A percentile compares a stretch with the other conserved stretches of the same genome.
Conservation (phyloP, 257 asterid genomes). For the Perilla frutescens region DNA sequence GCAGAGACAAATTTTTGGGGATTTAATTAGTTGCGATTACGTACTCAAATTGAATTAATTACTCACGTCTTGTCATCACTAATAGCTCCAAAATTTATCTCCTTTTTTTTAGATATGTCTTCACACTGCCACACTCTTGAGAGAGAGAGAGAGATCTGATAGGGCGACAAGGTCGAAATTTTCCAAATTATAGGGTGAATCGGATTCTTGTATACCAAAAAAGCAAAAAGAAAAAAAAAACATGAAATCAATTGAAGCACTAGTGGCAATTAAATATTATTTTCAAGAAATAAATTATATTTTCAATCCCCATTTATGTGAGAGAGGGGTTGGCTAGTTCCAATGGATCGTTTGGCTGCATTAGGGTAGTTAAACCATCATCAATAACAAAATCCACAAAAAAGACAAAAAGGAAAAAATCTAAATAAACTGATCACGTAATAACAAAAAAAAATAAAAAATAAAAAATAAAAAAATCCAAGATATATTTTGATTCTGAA, state of each 20-base stretch:
- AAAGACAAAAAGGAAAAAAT: not conserved
- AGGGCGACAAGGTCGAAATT: too few relatives aligned
- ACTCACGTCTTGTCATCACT: conserved; percentile 30
- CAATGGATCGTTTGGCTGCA: conserved; percentile 20
- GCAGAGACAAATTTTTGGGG: conserved; percentile 6
- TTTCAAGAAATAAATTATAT: not conserved
- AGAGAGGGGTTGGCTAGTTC: not conserved
- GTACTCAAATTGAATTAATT: conserved; percentile 40
- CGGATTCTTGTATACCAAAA: not conserved
- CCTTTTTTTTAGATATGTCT: conserved; percentile 35
- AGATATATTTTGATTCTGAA: too few relatives aligned
- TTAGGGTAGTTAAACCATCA: conserved; percentile 30
- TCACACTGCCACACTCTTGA: conserved; percentile 29
- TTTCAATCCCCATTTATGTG: not conserved
- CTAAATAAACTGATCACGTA: not conserved
- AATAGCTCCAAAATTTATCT: conserved; percentile 29
- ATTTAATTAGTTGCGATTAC: conserved; percentile 34
- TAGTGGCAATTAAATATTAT: not conserved
- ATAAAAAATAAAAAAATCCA: not conserved
- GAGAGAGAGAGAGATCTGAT: conserved; percentile 1
- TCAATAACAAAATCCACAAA: not conserved
- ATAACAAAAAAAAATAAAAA: not conserved
- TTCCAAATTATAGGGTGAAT: not conserved
- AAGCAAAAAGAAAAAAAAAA: not conserved
- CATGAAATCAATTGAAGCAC: not conserved